Conservation (phyloP, 371 early-diverging fungal genomes). For the Gilbertella persicaria region DNA sequence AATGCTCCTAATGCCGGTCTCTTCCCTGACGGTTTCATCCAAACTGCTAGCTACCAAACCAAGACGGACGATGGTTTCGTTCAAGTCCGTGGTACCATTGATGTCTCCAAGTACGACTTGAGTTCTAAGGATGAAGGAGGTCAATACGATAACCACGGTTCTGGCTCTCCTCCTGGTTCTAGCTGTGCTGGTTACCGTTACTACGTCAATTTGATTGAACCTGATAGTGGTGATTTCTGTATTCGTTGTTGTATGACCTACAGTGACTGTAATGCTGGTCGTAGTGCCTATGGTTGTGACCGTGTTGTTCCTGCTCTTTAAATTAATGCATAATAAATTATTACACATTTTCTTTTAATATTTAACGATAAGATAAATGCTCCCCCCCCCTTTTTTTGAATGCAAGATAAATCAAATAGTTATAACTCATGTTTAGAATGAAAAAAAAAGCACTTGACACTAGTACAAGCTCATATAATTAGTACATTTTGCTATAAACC, state of each 20-base stretch:
- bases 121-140: conserved; percentile 49
- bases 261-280: conserved; percentile 36
- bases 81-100: conserved; percentile 50
- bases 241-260: conserved; percentile 35
- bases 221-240: conserved; percentile 38
- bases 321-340: no score
- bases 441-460: no score
- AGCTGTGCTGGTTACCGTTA: conserved; percentile 39
- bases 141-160: conserved; percentile 41
- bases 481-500: no score
- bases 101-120: conserved; percentile 29
- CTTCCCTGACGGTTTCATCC: conserved; percentile 39
- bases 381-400: no score
- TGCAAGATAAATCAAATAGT: no score
- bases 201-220: conserved; percentile 49
- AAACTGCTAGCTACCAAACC: conserved; percentile 28
- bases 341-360: no score
- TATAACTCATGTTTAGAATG: no score
- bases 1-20: conserved; percentile 29
- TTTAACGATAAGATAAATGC: no score
- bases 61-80: conserved; percentile 27
- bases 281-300: conserved; percentile 47
- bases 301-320: conserved; percentile 50
- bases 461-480: no score
- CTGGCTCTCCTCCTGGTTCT: conserved; percentile 34